phyloP scores from a whole-genome alignment of 495 filamentous ascomycete species.

The Chlorociboria aeruginascens region DNA sequence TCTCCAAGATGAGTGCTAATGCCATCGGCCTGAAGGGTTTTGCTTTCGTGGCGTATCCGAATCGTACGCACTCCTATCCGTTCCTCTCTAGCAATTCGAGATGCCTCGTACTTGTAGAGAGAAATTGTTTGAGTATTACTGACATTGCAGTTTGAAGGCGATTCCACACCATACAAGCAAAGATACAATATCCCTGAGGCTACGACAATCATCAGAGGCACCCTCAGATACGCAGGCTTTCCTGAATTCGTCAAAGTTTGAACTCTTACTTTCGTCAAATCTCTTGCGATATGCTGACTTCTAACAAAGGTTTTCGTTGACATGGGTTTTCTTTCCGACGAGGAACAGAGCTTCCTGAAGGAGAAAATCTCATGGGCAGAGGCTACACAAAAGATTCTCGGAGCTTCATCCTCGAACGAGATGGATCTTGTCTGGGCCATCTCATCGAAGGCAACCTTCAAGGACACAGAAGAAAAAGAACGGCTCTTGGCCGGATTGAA shows the following conservation, averaged over 20 bases:
- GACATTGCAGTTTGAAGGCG: slow-evolving; percentile 45
- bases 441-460: slow-evolving; percentile 59
- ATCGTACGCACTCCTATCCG: slow-evolving; percentile 40
- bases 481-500: slow-evolving; percentile 65
- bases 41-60: slow-evolving; percentile 80
- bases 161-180: slow-evolving; percentile 76
- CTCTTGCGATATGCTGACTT: too few relatives aligned
- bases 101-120: too few relatives aligned
- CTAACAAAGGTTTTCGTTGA: slow-evolving; percentile 48
- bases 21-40: slow-evolving; percentile 35
- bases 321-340: slow-evolving; percentile 68
- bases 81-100: not conserved
- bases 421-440: slow-evolving; percentile 63
- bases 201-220: slow-evolving; percentile 58
- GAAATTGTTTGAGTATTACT: slow-evolving; percentile 41
- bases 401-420: slow-evolving; percentile 46
- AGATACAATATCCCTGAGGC: slow-evolving; percentile 86
- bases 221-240: slow-evolving; percentile 77
- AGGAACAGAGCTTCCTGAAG: slow-evolving; percentile 46
- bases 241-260: slow-evolving; percentile 62
- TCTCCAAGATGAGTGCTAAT: not conserved
- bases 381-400: slow-evolving; percentile 62
- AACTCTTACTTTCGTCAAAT: slow-evolving; percentile 3
- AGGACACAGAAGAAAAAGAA: slow-evolving; percentile 55
- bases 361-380: slow-evolving; percentile 64